These are phyloP conservation scores for Epithemia pelagica DNA, from an alignment of 108 stramenopile genomes.

Conservation along the genomic window DNA sequence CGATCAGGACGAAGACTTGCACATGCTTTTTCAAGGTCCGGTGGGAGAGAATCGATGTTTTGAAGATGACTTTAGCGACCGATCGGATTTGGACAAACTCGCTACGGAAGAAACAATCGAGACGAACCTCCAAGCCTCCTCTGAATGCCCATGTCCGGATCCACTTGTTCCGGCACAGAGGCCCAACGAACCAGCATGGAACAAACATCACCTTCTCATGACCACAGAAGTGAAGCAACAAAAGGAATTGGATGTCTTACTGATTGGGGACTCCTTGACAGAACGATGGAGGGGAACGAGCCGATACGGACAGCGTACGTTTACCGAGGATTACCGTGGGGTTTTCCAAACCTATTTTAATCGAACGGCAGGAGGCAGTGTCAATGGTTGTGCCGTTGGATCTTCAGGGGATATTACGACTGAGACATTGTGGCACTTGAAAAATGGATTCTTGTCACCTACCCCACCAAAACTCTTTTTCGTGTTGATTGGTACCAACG, in stretches of 20 bases:
- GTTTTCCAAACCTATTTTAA: conserved; percentile 22
- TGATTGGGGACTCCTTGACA: conserved; percentile 59
- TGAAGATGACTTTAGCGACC: neutral
- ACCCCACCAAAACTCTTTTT: conserved; percentile 36
- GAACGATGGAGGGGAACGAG: conserved; percentile 35
- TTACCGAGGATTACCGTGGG: neutral
- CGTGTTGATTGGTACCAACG: conserved; percentile 51
- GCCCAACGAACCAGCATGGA: conserved; percentile 5
- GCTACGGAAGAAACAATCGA: neutral
- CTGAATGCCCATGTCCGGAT: conserved; percentile 20
- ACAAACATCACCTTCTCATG: conserved; percentile 4
- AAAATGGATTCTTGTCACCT: conserved; percentile 54
- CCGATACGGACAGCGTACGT: conserved; percentile 8
- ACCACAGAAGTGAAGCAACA: conserved; percentile 3
- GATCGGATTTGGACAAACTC: neutral
- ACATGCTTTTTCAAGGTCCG: neutral
- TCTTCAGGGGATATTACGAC: conserved; percentile 61
- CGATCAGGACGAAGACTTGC: neutral
- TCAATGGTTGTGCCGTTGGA: conserved; percentile 50
- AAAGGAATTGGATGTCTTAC: conserved; percentile 47
- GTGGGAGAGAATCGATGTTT: neutral
- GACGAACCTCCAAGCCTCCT: too few relatives aligned
- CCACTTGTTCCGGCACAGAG: conserved; percentile 6
- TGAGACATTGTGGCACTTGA: conserved; percentile 57
- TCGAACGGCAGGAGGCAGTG: conserved; percentile 27